Evolutionary conservation across 768 basidiomycete genomes (phyloP).

Genomic region (Hemileccinum impolitum): DNA sequence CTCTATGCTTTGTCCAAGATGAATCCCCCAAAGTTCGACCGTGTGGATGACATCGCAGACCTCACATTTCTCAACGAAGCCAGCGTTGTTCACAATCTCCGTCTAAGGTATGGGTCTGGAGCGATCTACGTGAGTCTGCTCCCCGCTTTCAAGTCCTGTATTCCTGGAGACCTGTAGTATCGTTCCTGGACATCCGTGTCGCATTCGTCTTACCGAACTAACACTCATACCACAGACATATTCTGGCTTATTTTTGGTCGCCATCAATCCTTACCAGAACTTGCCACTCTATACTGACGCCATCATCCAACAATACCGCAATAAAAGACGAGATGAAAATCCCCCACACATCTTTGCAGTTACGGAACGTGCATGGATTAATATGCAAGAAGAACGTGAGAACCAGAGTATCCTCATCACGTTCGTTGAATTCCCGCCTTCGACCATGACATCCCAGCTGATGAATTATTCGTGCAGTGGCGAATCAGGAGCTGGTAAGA

Average conservation of each 20-base stretch:
- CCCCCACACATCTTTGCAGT: conserved; percentile 97
- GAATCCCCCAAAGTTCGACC: conserved; percentile 98
- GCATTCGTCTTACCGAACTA: conserved; percentile 9
- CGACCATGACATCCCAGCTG: conserved; percentile 5
- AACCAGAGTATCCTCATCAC: conserved; percentile 98
- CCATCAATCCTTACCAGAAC: conserved; percentile 94
- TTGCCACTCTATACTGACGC: conserved; percentile 88
- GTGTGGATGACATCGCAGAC: conserved; percentile 97
- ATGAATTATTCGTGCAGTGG: conserved; percentile 52
- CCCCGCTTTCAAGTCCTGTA: not conserved
- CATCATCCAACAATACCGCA: conserved; percentile 87
- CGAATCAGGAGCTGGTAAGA: conserved; percentile 98
- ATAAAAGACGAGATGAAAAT: conserved; percentile 84
- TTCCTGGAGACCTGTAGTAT: not conserved
- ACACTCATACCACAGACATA: conserved; percentile 61
- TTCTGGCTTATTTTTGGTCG: conserved; percentile 95
- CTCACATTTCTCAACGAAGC: conserved; percentile 98
- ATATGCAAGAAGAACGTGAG: conserved; percentile 96
- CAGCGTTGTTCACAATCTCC: conserved; percentile 96
- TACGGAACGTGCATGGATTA: conserved; percentile 96
- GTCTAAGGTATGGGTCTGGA: conserved; percentile 85
- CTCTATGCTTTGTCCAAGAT: conserved; percentile 87
- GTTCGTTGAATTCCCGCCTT: conserved; percentile 45
- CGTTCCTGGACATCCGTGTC: conserved; percentile 5
- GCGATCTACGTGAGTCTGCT: conserved; percentile 78